A percentile compares a stretch with the other conserved stretches of the same genome.
These are phyloP conservation scores for Daldinia eschscholtzii DNA, from an alignment of 2,329 filamentous ascomycete genomes.

Conservation along the genomic window DNA sequence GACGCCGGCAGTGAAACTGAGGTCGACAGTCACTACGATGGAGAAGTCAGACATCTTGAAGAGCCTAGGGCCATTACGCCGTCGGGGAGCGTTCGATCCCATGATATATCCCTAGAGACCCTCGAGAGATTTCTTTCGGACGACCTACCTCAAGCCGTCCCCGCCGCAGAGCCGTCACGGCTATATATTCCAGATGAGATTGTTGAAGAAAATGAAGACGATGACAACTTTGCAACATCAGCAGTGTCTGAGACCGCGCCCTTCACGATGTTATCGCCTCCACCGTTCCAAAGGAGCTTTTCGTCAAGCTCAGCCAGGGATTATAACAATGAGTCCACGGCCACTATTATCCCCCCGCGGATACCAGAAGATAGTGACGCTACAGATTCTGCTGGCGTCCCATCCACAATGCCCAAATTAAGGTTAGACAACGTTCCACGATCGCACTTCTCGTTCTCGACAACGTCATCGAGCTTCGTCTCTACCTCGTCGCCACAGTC, in stretches of 20 bases:
- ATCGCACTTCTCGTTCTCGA: slow-evolving; percentile 50
- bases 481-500: slow-evolving; percentile 57
- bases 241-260: slow-evolving; percentile 60
- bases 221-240: slow-evolving; percentile 72
- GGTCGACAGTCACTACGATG: slow-evolving; percentile 47
- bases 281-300: slow-evolving; percentile 60
- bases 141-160: slow-evolving; percentile 54
- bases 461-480: slow-evolving; percentile 47
- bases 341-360: slow-evolving; percentile 38
- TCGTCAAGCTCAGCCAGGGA: slow-evolving; percentile 47
- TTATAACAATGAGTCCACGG: slow-evolving; percentile 39
- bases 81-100: slow-evolving; percentile 60
- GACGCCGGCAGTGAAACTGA: slow-evolving; percentile 51
- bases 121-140: slow-evolving; percentile 65
- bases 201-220: slow-evolving; percentile 67
- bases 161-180: slow-evolving; percentile 52
- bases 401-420: slow-evolving; percentile 22
- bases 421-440: slow-evolving; percentile 44
- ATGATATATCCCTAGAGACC: slow-evolving; percentile 69
- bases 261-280: slow-evolving; percentile 65
- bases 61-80: slow-evolving; percentile 53
- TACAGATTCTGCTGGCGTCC: slow-evolving; percentile 27
- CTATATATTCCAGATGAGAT: slow-evolving; percentile 62
- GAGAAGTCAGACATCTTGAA: slow-evolving; percentile 47
- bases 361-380: slow-evolving; percentile 36